Percentiles rank a stretch among this genome's conserved stretches.
Conservation (phyloP, 2,329 filamentous ascomycete species). For the Tolypocladium sp. region DNA sequence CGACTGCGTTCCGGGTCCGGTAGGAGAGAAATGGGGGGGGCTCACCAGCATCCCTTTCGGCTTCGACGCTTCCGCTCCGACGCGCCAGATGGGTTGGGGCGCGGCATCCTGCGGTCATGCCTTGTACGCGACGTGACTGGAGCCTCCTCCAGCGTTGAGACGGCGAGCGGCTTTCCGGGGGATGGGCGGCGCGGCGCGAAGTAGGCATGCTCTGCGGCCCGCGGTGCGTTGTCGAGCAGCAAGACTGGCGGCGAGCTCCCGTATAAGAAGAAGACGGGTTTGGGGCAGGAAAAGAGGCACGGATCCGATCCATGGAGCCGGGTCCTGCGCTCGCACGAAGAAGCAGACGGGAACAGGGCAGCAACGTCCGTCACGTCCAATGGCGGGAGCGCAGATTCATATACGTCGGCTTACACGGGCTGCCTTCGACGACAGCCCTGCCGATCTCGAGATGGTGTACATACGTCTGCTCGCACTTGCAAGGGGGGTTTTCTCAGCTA, state of each 20-base stretch:
- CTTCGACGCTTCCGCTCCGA: slow-evolving; percentile 34
- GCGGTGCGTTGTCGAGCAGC: not conserved
- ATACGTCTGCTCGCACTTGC: not conserved
- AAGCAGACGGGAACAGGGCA: not conserved
- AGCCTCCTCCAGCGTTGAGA: not conserved
- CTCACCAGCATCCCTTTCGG: slow-evolving; percentile 37
- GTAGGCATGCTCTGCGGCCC: not conserved
- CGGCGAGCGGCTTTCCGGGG: not conserved
- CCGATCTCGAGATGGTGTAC: not conserved
- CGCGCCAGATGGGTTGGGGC: slow-evolving; percentile 31
- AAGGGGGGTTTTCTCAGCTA: not conserved
- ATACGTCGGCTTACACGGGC: not conserved
- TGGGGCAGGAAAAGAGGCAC: not conserved
- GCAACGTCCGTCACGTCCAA: not conserved
- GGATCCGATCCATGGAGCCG: not conserved
- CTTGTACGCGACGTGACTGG: not conserved
- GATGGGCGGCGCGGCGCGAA: not conserved
- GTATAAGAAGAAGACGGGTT: not conserved
- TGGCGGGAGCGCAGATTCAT: not conserved
- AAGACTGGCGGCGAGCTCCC: not conserved
- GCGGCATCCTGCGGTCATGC: slow-evolving; percentile 24
- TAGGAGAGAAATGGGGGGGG: not conserved
- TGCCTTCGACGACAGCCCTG: not conserved
- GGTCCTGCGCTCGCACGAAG: not conserved
- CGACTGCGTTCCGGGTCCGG: not conserved